Base-by-base conservation (phyloP, 768 basidiomycete genomes). In the Leccinum sublutescens region DNA sequence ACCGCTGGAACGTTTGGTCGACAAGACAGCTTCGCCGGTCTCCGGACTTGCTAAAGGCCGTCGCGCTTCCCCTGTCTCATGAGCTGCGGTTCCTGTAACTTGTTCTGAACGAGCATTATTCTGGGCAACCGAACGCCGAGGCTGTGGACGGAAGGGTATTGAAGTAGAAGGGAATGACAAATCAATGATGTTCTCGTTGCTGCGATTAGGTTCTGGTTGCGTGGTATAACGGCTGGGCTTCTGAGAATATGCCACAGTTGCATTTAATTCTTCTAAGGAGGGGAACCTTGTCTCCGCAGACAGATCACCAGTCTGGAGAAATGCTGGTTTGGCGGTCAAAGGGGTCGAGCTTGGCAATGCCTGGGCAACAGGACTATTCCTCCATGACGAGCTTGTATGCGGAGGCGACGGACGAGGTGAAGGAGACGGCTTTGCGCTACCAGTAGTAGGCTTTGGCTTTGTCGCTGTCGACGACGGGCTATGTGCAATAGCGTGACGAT, bases 231-330 rank as follows among this genome's bases (percentile, higher is more conserved):
- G 65, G 43, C 54, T 38, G 25, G 64, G 52, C 60, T 65, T 62
- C 49, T 62, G 60, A n/a, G 78, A 61, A 10, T 65, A 70, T 14
- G 67, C 65, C 61, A 84, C 82, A 10, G 76, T 75, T 23, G 84
- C 82, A 71, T 93, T 88, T 6, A 95, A 77, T 59, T 91, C 89
- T 69, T 96, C 95, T 45, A 97, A 76, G 1, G 95, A 90, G 0
- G 95, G 95, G 71, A 91, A 97, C 54, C 91, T 81, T 31, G 85
- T 80, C 71, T 95, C 93, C 17, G 79, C 82, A 47, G 81, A 76
- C 23, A 80, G 69, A 31, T 80, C 77, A 21, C 80, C 77, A 43
- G 68, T 66, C 43, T 76, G 77, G 17, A 67, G 69, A 58, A 79
- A 69, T 21, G 70, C 62, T 10, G 71, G 60, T 11, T 19, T 45